phyloP scores from a whole-genome alignment of 2,329 filamentous ascomycete species.

The Malbranchea zuffiana region DNA sequence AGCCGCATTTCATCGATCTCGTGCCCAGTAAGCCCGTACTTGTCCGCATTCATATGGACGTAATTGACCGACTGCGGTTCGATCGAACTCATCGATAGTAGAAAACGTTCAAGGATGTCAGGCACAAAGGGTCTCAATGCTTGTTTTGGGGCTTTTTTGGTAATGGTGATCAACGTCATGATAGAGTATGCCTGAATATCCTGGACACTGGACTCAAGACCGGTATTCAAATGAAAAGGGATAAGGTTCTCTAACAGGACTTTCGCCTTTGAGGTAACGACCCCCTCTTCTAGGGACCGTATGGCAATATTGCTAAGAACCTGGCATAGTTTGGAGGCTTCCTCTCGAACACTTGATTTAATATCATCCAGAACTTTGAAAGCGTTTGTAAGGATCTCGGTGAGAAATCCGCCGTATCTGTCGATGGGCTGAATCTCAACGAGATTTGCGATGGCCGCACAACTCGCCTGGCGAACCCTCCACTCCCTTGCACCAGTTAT shows the following conservation, averaged over 20 bases:
- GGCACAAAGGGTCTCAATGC: conserved; percentile 71
- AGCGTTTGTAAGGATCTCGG: conserved; percentile 71
- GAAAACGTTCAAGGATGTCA: conserved; percentile 65
- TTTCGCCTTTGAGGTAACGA: conserved; percentile 52
- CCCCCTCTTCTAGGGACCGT: conserved; percentile 70
- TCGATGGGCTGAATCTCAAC: conserved; percentile 66
- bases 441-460: conserved; percentile 77
- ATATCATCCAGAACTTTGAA: conserved; percentile 94
- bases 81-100: conserved; percentile 73
- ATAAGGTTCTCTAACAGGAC: conserved; percentile 78
- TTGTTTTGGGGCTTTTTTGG: conserved; percentile 72
- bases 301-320: conserved; percentile 76
- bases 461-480: conserved; percentile 86
- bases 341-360: conserved; percentile 74
- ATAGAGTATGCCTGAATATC: conserved; percentile 78
- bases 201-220: conserved; percentile 76
- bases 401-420: conserved; percentile 74
- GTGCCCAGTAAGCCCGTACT: conserved; percentile 74
- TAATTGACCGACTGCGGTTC: conserved; percentile 89
- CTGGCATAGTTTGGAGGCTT: conserved; percentile 72
- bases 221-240: conserved; percentile 79
- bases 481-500: conserved; percentile 77
- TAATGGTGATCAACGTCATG: conserved; percentile 74
- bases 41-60: conserved; percentile 74
- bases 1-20: conserved; percentile 82